Conservation (phyloP, 2,329 filamentous ascomycete genomes). For the Eutypella sp. region DNA sequence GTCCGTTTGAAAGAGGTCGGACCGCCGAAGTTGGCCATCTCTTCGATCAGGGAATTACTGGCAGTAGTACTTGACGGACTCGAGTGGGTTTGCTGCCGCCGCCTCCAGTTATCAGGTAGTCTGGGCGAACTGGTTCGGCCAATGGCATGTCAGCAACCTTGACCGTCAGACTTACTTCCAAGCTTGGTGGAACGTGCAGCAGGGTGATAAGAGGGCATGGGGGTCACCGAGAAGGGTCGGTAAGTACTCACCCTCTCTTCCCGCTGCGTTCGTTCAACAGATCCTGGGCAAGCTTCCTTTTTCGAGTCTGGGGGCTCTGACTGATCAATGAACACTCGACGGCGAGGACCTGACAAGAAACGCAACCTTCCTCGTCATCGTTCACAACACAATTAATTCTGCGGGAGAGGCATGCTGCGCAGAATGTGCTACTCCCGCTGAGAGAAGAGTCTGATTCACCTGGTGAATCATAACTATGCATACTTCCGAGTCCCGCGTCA, state of each 20-base stretch:
- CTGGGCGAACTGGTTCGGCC: constrained; percentile 50
- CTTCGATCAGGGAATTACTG: constrained; percentile 60
- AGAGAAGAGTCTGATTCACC: constrained; percentile 40
- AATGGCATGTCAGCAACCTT: constrained; percentile 44
- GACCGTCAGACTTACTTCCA: constrained; percentile 15
- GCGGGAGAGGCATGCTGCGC: constrained; percentile 69
- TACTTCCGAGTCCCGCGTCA: constrained; percentile 45
- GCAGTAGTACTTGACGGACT: constrained; percentile 58
- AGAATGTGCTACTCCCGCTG: constrained; percentile 48
- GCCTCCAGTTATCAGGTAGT: constrained; percentile 48
- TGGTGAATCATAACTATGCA: constrained; percentile 48
- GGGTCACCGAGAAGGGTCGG: constrained; percentile 23
- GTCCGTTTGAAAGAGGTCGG: constrained; percentile 63
- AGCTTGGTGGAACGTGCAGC: constrained; percentile 18
- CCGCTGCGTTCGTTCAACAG: constrained; percentile 53
- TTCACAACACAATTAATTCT: constrained; percentile 71
- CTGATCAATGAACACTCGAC: constrained; percentile 70
- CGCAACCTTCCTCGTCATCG: constrained; percentile 69
- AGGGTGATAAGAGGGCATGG: constrained; percentile 25
- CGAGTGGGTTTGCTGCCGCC: constrained; percentile 48
- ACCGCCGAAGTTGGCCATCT: constrained; percentile 66
- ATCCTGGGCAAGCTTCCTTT: constrained; percentile 70
- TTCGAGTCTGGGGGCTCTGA: constrained; percentile 70
- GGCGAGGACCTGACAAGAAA: constrained; percentile 72
- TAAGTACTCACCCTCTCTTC: constrained; percentile 63